A percentile compares a stretch with the other conserved stretches of the same genome.
Conservation (phyloP, 108 stramenopile genomes). For the Nitzschia sp. region DNA sequence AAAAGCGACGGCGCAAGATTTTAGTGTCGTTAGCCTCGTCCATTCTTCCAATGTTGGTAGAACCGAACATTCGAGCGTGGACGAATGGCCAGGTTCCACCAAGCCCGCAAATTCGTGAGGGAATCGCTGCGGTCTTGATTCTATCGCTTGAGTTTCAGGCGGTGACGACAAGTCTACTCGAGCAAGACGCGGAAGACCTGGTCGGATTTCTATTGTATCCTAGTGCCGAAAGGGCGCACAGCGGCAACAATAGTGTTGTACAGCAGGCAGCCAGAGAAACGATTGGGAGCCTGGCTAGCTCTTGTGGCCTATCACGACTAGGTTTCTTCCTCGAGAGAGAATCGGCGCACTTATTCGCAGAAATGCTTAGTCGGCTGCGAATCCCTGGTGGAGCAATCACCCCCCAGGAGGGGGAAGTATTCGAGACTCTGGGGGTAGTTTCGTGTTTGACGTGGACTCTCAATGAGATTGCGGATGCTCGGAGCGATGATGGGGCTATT, state of each 20-base stretch:
- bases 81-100: not conserved
- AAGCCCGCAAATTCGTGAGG: not conserved
- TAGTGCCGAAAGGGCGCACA: conserved; percentile 14
- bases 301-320: not conserved
- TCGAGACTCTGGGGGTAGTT: conserved; percentile 3
- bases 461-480: not conserved
- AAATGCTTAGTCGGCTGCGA: conserved; percentile 21
- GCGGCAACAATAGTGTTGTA: not conserved
- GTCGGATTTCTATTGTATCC: conserved; percentile 8
- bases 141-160: conserved; percentile 9
- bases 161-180: not conserved
- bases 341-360: conserved; percentile 15
- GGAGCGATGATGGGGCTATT: not conserved
- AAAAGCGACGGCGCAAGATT: conserved; percentile 8
- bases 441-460: conserved; percentile 7
- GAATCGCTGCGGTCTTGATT: conserved; percentile 2
- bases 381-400: conserved; percentile 13
- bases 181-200: not conserved
- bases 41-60: conserved; percentile 19
- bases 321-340: conserved; percentile 9
- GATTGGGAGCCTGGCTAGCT: not conserved
- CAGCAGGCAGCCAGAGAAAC: conserved; percentile 8
- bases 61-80: conserved; percentile 1
- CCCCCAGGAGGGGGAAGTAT: not conserved
- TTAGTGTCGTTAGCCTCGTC: conserved; percentile 27